Percentiles rank a stretch among this genome's conserved stretches.
Evolutionary conservation across 2,329 filamentous ascomycete genomes (phyloP).

Genomic region (Rutstroemia sp.): DNA sequence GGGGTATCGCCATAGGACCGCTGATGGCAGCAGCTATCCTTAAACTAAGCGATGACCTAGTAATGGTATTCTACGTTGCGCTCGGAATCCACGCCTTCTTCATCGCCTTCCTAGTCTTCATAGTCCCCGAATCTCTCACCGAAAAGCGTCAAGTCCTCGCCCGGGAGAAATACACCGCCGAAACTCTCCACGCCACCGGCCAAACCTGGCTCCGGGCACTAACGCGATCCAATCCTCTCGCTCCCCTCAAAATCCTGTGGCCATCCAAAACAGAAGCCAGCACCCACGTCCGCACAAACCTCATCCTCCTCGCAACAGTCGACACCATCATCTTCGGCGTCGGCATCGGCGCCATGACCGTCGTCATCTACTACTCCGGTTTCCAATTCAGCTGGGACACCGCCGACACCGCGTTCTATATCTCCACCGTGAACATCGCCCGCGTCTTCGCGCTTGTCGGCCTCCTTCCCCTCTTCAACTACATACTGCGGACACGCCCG

Average conservation of each 20-base stretch:
- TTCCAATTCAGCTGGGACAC: constrained; percentile 77
- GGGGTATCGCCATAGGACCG: constrained; percentile 82
- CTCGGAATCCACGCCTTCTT: constrained; percentile 67
- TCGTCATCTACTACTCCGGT: constrained; percentile 77
- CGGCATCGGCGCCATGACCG: constrained; percentile 71
- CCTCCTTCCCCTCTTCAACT: constrained; percentile 69
- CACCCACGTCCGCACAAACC: constrained; percentile 61
- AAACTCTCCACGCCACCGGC: constrained; percentile 29
- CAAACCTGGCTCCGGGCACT: constrained; percentile 16
- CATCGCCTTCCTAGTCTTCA: constrained; percentile 60
- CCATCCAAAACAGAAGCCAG: constrained; percentile 60
- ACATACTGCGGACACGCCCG: constrained; percentile 54
- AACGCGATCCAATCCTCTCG: constrained; percentile 58
- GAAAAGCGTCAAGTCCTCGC: constrained; percentile 63
- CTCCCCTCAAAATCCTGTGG: constrained; percentile 69
- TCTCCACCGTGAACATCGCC: constrained; percentile 68
- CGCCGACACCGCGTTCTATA: constrained; percentile 70
- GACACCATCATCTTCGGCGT: constrained; percentile 79
- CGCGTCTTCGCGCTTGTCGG: constrained; percentile 71
- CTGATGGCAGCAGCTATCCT: constrained; percentile 75
- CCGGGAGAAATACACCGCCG: constrained; percentile 54
- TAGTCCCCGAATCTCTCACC: constrained; percentile 80
- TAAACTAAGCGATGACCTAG: constrained; percentile 62
- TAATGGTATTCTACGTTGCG: constrained; percentile 80
- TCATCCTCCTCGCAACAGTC: constrained; percentile 71